A percentile compares a stretch with the other conserved stretches of the same genome.
Evolutionary conservation across 2,329 filamentous ascomycete species (phyloP).

Genomic region (Aspergillus sp.): DNA sequence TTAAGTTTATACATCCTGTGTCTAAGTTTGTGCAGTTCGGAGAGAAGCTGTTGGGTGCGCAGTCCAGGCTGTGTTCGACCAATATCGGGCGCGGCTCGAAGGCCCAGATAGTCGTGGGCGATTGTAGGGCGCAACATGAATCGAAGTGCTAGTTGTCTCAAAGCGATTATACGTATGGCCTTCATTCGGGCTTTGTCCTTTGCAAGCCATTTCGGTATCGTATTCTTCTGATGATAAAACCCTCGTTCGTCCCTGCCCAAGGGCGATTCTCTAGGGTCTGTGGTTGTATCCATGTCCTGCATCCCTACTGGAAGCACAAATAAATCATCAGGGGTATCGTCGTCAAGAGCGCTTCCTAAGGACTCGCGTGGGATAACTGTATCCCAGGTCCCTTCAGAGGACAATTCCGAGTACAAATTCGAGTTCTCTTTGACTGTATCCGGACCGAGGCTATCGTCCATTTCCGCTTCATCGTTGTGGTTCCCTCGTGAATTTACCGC

Average conservation of each 20-base stretch:
- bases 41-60: conserved; percentile 32
- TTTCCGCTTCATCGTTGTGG: no score
- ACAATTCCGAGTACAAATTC: background rate
- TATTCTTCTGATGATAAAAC: conserved; percentile 20
- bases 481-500: background rate
- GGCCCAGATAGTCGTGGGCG: conserved; percentile 38
- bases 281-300: conserved; percentile 3
- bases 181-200: conserved; percentile 33
- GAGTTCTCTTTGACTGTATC: background rate
- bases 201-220: conserved; percentile 29
- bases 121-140: conserved; percentile 40
- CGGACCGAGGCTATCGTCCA: background rate
- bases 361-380: background rate
- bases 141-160: conserved; percentile 40
- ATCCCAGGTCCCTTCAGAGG: background rate
- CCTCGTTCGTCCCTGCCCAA: conserved; percentile 1
- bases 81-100: conserved; percentile 31
- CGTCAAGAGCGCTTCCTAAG: background rate
- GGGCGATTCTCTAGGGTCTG: conserved; percentile 3
- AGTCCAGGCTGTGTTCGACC: conserved; percentile 30
- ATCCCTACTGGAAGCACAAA: background rate
- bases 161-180: conserved; percentile 39
- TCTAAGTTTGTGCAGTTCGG: conserved; percentile 33
- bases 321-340: background rate
- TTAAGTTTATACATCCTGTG: conserved; percentile 33